A percentile compares a stretch with the other conserved stretches of the same genome.
These are phyloP conservation scores for Leishmania lainsoni DNA, from an alignment of 208 protist genomes.

Conservation along the genomic window DNA sequence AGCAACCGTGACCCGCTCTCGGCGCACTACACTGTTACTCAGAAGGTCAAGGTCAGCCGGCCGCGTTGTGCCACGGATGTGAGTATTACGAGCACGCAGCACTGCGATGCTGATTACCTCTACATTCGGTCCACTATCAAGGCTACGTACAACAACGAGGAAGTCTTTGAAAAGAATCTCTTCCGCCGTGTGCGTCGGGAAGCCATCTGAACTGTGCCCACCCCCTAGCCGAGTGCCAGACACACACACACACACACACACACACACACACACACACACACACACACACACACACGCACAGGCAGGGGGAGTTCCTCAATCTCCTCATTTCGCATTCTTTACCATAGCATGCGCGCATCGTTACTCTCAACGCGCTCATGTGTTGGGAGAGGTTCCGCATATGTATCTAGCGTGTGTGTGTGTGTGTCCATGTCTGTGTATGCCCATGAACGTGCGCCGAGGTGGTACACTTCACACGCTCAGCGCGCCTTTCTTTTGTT, in stretches of 20 bases:
- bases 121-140: constrained; percentile 51
- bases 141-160: constrained; percentile 39
- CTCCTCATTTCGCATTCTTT: neutral
- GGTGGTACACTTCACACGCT: neutral
- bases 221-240: neutral
- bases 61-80: constrained; percentile 49
- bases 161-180: constrained; percentile 58
- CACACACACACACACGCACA: neutral
- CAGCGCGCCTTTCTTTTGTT: neutral
- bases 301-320: neutral
- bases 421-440: neutral
- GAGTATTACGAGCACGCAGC: constrained; percentile 47
- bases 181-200: constrained; percentile 44
- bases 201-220: constrained; percentile 28
- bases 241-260: neutral
- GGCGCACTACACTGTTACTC: constrained; percentile 46
- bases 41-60: constrained; percentile 56
- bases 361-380: neutral
- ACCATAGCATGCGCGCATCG: neutral
- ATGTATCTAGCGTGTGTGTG: neutral
- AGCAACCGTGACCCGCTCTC: constrained; percentile 69
- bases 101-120: constrained; percentile 46
- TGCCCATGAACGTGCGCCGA: neutral
- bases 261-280: neutral
- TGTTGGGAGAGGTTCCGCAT: neutral